Evolutionary conservation across 2,329 filamentous ascomycete genomes (phyloP), one percentile per base, ranked within the genome.

Genomic region (Aureobasidium sp.): DNA sequence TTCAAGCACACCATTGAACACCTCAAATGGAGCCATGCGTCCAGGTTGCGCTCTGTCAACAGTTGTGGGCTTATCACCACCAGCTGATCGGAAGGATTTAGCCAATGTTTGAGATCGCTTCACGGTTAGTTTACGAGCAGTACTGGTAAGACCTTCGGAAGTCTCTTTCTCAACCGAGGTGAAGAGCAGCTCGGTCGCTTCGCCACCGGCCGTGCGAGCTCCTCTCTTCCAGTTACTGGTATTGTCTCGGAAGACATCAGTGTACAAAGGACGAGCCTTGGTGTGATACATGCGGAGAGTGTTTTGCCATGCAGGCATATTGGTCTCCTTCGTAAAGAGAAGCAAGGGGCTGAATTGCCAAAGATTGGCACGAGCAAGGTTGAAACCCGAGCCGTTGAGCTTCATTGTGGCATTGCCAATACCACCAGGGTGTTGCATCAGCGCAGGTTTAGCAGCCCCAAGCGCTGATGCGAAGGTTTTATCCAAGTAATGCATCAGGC

Each of bases 281-380:
- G 85, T 84, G 73, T 95, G 89, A 72, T 97, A 97, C 62, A 89
- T 84, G 65, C 87, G 84, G 63, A 97, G 81, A 63, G 94, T 78
- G 13, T 84, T 84, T 67, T 90, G 85, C 92, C 93, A 99, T 64
- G 91, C 90, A 34, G 84, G 78, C 44, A 84, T 79, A 69, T 96
- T 91, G 61, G 94, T 86, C 70, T 97, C 92, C 67, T 91, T 85
- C 2, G 91, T 85, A 70, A 97, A 99, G 1, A 97, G 82, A 74
- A 97, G 85, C 62, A 97, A 78, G 0, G 91, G 89, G 67, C 89
- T 89, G 72, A 96, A 95, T 76, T 88, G 87, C 91, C 92, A 97
- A 48, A 97, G 79, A 56, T 87, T 77, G 58, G 86, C 85, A 46
- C 91, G 82, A 20, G 88, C 88, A 41, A 83, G 78, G 62, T 89